phyloP scores from a whole-genome alignment of 208 protist species.

The Leishmania tropica region DNA sequence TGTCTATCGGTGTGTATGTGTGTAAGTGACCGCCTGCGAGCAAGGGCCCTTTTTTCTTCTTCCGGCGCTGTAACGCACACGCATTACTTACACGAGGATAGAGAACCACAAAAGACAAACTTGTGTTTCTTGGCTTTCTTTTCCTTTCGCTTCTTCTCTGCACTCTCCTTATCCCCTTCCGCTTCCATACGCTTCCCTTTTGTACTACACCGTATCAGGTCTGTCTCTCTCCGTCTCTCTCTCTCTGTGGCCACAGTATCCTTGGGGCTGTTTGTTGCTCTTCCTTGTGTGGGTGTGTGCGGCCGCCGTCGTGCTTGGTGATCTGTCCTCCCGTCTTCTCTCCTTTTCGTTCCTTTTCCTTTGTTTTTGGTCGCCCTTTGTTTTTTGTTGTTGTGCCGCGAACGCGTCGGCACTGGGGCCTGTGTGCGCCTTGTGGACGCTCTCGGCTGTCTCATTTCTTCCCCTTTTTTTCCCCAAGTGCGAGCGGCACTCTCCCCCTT shows the following conservation, averaged over 20 bases:
- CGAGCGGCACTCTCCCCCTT: neutral
- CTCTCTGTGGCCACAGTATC: neutral
- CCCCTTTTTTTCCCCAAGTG: neutral
- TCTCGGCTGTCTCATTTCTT: neutral
- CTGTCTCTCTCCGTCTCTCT: neutral
- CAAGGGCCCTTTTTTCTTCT: neutral
- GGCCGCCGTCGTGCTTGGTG: neutral
- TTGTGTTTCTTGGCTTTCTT: neutral
- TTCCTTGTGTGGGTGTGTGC: neutral
- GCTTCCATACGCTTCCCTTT: neutral
- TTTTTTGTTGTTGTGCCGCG: neutral
- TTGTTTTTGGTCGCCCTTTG: neutral
- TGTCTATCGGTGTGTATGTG: too few species aligned
- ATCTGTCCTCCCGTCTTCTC: neutral
- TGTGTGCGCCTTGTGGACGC: neutral
- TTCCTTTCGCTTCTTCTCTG: neutral
- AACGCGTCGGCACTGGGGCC: neutral
- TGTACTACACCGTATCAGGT: neutral
- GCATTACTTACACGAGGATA: neutral
- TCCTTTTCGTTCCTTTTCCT: neutral
- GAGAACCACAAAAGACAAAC: neutral
- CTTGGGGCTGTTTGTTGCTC: neutral
- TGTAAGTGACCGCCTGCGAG: neutral
- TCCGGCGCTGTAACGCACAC: neutral
- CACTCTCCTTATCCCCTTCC: neutral